These are phyloP conservation scores for Fusarium sp. DNA, from an alignment of 2,329 filamentous ascomycete species.

Conservation along the genomic window DNA sequence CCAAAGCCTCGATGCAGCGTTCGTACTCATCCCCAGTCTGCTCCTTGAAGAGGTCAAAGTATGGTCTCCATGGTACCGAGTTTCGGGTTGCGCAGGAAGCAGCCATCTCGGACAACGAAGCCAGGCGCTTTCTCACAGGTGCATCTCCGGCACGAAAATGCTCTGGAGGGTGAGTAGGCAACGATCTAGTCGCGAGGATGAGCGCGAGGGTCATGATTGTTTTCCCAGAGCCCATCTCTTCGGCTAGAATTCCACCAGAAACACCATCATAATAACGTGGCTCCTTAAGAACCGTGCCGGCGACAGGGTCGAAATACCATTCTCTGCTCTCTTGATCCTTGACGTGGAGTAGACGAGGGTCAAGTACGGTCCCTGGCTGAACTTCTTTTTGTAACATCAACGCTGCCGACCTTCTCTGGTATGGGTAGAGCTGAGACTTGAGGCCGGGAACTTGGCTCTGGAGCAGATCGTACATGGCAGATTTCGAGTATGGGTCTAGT, in stretches of 20 bases:
- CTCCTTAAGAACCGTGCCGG: slow-evolving; percentile 71
- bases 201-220: slow-evolving; percentile 86
- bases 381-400: slow-evolving; percentile 87
- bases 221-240: slow-evolving; percentile 88
- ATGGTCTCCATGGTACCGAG: slow-evolving; percentile 77
- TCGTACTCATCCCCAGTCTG: slow-evolving; percentile 63
- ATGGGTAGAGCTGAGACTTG: slow-evolving; percentile 76
- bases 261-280: slow-evolving; percentile 80
- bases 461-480: slow-evolving; percentile 69
- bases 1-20: slow-evolving; percentile 67
- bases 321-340: slow-evolving; percentile 69
- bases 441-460: slow-evolving; percentile 67
- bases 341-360: slow-evolving; percentile 76
- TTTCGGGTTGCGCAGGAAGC: slow-evolving; percentile 75
- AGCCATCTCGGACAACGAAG: slow-evolving; percentile 79
- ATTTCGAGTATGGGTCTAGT: slow-evolving; percentile 61
- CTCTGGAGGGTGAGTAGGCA: slow-evolving; percentile 75
- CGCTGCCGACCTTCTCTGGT: slow-evolving; percentile 84
- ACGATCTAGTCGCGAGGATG: slow-evolving; percentile 79
- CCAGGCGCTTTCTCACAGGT: slow-evolving; percentile 61
- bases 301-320: slow-evolving; percentile 79
- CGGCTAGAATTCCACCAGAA: slow-evolving; percentile 81
- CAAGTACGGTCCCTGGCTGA: slow-evolving; percentile 72
- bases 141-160: slow-evolving; percentile 62
- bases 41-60: slow-evolving; percentile 66